Base-by-base conservation (phyloP, 1,284 basidiomycete genomes). In the Chondrostereum purpureum region DNA sequence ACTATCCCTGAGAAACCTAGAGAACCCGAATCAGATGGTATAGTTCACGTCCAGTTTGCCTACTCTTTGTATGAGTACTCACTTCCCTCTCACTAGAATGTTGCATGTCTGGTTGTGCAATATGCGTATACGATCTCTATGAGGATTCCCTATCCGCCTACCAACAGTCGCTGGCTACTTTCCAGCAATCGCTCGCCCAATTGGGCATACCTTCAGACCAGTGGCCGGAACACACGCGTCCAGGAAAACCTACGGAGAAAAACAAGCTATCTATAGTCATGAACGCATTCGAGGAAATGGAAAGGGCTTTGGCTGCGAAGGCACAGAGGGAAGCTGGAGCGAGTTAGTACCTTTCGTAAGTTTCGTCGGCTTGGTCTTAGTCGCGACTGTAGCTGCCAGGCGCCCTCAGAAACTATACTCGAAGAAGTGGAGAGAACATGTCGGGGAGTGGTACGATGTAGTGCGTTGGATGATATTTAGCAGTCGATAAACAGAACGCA, bases 81-180 rank as follows among this genome's bases (percentile, higher is more conserved):
- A 16, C 51, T 10, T 37, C 19, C 8, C 36, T 42, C 35, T 20
- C 4, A 3, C 3, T 53, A 91, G 88, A 92, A 64, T 92, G 91
- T 63, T 93, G 91, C 65, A 92, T 92, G 89, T 91, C 88, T 6
- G 89, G 89, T 21, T 94, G 92, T 56, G 87, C 89, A 0, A 67
- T 92, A 24, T 94, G 92, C 62, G 87, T 93, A 5, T 88, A 93
- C 60, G 90, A 92, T 54, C 65, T 93, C 19, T 91, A 93, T 62
- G 78, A 85, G 44, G 89, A 92, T 41, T 78, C 86, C 1, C 62
- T 90, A 3, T 67, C 72, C n/a, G 70, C 70, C 10, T 91, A 91
- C 63, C 73, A 75, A 23, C 65, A 72, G 5, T 70, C 80, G 1
- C 53, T 92, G 1, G 57, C 57, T 1, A 55, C 66, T 0, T 65